Conservation (phyloP, 768 basidiomycete species). For the Mycena floridula region DNA sequence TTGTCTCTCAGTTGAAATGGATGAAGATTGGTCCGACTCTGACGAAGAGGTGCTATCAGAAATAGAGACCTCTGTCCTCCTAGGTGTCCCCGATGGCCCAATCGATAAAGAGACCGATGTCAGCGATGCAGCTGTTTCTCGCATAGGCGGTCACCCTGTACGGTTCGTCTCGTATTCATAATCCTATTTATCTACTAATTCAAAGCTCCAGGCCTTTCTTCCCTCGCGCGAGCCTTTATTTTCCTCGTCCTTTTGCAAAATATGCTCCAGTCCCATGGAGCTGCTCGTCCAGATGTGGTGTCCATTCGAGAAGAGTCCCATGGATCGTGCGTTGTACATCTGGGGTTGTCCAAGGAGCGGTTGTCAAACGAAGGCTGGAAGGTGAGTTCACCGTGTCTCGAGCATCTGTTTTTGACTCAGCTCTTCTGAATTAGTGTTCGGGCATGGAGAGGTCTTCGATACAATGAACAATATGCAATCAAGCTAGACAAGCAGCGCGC, state of each 20-base stretch:
- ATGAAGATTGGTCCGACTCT: conserved; percentile 78
- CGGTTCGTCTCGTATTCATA: conserved; percentile 53
- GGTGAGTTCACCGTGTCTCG: conserved; percentile 46
- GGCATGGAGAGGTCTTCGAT: conserved; percentile 73
- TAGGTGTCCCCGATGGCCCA: conserved; percentile 77
- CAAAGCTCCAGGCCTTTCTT: conserved; percentile 64
- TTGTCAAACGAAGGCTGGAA: conserved; percentile 74
- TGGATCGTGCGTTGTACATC: conserved; percentile 80
- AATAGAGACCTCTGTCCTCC: conserved; percentile 65
- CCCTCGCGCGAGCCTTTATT: conserved; percentile 55
- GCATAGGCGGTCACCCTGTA: conserved; percentile 89
- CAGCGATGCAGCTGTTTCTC: conserved; percentile 76
- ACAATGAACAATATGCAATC: conserved; percentile 68
- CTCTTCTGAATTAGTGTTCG: conserved; percentile 48
- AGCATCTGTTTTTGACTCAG: not conserved
- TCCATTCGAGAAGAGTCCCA: conserved; percentile 78
- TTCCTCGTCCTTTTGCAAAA: conserved; percentile 62
- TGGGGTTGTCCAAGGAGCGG: conserved; percentile 70
- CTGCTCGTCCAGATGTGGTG: conserved; percentile 87
- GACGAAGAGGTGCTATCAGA: conserved; percentile 55
- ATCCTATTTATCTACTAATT: conserved; percentile 35
- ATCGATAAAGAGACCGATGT: conserved; percentile 54
- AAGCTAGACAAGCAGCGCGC: conserved; percentile 58
- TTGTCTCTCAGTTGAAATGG: conserved; percentile 36
- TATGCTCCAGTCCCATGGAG: conserved; percentile 71